A percentile compares a stretch with the other conserved stretches of the same genome.
These are phyloP conservation scores for Carex arenaria DNA, from an alignment of 202 grass and related monocot species.

Conservation along the genomic window DNA sequence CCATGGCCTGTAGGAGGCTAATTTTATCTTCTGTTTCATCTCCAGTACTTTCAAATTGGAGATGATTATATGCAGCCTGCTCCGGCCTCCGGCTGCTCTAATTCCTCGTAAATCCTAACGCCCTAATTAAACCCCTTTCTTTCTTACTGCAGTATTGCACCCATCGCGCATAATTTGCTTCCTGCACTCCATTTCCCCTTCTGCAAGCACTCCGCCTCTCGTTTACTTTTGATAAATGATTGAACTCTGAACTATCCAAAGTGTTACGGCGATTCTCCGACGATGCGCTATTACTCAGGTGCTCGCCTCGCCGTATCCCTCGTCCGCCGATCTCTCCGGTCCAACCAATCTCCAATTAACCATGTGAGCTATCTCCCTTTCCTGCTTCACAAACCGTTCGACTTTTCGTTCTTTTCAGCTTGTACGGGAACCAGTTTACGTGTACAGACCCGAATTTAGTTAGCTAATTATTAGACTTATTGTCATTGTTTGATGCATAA, in stretches of 20 bases:
- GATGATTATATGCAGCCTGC: not conserved
- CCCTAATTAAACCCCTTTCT: not conserved
- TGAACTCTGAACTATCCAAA: not conserved
- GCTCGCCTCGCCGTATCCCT: conserved; percentile 21
- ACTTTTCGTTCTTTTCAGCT: not conserved
- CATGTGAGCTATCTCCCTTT: conserved; percentile 11
- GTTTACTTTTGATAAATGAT: not conserved
- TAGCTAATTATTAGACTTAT: not conserved
- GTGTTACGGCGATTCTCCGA: conserved; percentile 5
- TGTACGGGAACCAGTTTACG: not conserved
- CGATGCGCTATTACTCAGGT: conserved; percentile 26
- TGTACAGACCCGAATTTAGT: not conserved
- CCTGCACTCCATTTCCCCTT: not conserved
- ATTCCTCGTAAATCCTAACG: not conserved
- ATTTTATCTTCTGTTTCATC: not conserved
- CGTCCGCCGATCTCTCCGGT: conserved; percentile 21
- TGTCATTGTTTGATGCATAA: not conserved
- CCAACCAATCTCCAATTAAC: conserved; percentile 18
- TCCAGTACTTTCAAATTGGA: not conserved
- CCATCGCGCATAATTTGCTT: not conserved
- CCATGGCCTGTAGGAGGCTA: not conserved
- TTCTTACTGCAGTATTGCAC: not conserved
- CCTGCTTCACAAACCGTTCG: not conserved
- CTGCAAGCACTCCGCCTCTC: not conserved
- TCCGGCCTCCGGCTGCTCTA: not conserved